Percentiles rank a stretch among this genome's conserved stretches.
These are phyloP conservation scores for Sarocladium oryzae DNA, from an alignment of 2,329 filamentous ascomycete genomes.

Conservation along the genomic window DNA sequence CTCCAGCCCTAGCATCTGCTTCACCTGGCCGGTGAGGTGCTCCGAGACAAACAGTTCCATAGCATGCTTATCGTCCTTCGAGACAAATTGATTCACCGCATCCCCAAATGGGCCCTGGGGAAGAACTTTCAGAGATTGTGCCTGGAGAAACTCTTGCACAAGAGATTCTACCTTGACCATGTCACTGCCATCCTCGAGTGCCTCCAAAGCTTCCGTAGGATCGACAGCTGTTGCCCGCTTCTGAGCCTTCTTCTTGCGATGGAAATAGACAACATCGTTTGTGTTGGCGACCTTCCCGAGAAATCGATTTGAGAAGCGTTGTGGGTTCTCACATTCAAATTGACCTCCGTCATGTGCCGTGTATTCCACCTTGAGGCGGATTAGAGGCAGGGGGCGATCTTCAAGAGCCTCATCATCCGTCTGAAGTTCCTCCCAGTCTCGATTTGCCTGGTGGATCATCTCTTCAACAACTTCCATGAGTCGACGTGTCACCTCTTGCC, in stretches of 20 bases:
- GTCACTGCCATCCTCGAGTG: slow-evolving; percentile 46
- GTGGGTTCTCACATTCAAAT: slow-evolving; percentile 90
- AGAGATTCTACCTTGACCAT: slow-evolving; percentile 82
- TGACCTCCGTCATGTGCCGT: slow-evolving; percentile 76
- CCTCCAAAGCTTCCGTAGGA: slow-evolving; percentile 56
- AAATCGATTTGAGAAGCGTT: slow-evolving; percentile 92
- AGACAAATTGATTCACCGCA: slow-evolving; percentile 85
- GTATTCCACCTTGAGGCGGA: slow-evolving; percentile 87
- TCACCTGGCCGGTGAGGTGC: slow-evolving; percentile 63
- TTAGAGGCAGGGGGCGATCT: slow-evolving; percentile 67
- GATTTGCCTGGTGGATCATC: slow-evolving; percentile 78
- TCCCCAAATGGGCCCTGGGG: slow-evolving; percentile 91
- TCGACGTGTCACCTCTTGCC: slow-evolving; percentile 69
- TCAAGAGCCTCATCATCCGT: slow-evolving; percentile 54
- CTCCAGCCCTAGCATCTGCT: slow-evolving; percentile 60
- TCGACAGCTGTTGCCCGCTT: slow-evolving; percentile 36
- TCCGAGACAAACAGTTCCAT: slow-evolving; percentile 77
- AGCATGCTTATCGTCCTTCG: slow-evolving; percentile 90
- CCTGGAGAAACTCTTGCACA: slow-evolving; percentile 78
- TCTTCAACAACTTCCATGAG: slow-evolving; percentile 75
- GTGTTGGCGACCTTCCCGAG: slow-evolving; percentile 85
- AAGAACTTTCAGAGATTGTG: slow-evolving; percentile 85
- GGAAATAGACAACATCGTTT: slow-evolving; percentile 89
- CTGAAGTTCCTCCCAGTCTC: slow-evolving; percentile 75
- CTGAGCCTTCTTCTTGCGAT: slow-evolving; percentile 73